These are phyloP conservation scores for Dichomitus squalens DNA, from an alignment of 1,284 basidiomycete genomes.

Conservation along the genomic window DNA sequence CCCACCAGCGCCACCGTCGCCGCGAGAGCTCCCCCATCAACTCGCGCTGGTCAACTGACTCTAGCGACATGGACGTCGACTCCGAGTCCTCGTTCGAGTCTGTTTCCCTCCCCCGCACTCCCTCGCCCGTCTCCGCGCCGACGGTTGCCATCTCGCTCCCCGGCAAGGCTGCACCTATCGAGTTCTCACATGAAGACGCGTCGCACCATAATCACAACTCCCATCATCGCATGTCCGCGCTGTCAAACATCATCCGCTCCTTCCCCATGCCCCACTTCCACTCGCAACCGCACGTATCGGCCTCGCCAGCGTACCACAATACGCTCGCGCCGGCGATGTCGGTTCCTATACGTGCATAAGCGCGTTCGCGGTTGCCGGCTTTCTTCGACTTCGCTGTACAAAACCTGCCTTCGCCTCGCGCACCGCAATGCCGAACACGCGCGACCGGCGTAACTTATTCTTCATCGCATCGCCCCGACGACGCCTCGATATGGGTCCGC, in stretches of 20 bases:
- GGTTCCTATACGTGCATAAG: conserved; percentile 21
- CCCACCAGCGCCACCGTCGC: conserved; percentile 19
- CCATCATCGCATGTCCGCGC: conserved; percentile 24
- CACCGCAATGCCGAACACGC: not conserved
- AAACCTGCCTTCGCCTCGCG: conserved; percentile 7
- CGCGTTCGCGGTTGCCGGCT: not conserved
- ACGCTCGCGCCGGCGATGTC: conserved; percentile 12
- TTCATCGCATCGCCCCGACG: conserved; percentile 1
- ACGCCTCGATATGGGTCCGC: not conserved
- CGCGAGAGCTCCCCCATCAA: conserved; percentile 23
- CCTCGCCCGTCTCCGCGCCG: conserved; percentile 21
- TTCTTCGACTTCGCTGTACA: conserved; percentile 17
- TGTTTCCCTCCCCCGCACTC: conserved; percentile 29
- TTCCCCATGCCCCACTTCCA: conserved; percentile 35
- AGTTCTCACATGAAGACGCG: conserved; percentile 13
- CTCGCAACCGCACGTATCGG: conserved; percentile 12
- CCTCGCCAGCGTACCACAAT: conserved; percentile 11
- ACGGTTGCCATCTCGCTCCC: conserved; percentile 15
- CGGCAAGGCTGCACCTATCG: conserved; percentile 16
- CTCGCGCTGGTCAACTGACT: conserved; percentile 31
- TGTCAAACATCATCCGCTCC: conserved; percentile 31
- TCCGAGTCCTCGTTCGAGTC: conserved; percentile 29
- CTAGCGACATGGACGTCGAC: conserved; percentile 30
- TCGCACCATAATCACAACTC: conserved; percentile 8
- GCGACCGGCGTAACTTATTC: not conserved